Conservation (phyloP, 1,284 basidiomycete species). For the Fistulinella staudtii region DNA sequence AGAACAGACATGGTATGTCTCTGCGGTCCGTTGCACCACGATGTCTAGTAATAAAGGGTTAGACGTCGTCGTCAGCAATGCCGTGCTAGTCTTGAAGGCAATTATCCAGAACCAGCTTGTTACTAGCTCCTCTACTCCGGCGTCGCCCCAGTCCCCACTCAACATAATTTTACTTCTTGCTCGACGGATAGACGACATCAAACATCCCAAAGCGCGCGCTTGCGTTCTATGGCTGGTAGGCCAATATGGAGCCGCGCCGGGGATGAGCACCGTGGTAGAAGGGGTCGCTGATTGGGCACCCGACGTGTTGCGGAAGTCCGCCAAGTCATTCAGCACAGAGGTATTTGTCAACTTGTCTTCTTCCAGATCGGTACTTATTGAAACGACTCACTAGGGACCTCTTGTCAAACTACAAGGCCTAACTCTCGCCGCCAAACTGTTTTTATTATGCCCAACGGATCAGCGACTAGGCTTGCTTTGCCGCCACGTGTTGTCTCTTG, state of each 20-base stretch:
- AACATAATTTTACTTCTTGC: conserved; percentile 75
- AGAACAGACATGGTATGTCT: conserved; percentile 63
- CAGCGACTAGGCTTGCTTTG: conserved; percentile 51
- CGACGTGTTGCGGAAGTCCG: conserved; percentile 75
- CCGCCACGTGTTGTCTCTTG: conserved; percentile 77
- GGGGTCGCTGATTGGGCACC: conserved; percentile 72
- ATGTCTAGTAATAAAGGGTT: conserved; percentile 3
- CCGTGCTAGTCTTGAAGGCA: conserved; percentile 80
- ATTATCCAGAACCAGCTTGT: conserved; percentile 69
- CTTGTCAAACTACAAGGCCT: conserved; percentile 79
- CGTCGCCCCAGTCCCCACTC: conserved; percentile 47
- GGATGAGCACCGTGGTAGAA: conserved; percentile 40
- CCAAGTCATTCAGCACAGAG: conserved; percentile 71
- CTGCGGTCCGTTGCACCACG: not conserved
- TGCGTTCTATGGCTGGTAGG: conserved; percentile 90
- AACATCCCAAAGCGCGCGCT: conserved; percentile 73
- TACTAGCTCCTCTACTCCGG: conserved; percentile 4
- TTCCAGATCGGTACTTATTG: not conserved
- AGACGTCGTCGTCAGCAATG: conserved; percentile 61
- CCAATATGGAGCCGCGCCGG: conserved; percentile 58
- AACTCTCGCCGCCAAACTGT: conserved; percentile 79
- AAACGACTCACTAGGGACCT: conserved; percentile 41
- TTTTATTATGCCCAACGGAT: conserved; percentile 63
- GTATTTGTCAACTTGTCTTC: conserved; percentile 34
- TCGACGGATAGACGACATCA: conserved; percentile 71